phyloP scores from a whole-genome alignment of 2,329 filamentous ascomycete genomes.

The Fusarium metavorans region DNA sequence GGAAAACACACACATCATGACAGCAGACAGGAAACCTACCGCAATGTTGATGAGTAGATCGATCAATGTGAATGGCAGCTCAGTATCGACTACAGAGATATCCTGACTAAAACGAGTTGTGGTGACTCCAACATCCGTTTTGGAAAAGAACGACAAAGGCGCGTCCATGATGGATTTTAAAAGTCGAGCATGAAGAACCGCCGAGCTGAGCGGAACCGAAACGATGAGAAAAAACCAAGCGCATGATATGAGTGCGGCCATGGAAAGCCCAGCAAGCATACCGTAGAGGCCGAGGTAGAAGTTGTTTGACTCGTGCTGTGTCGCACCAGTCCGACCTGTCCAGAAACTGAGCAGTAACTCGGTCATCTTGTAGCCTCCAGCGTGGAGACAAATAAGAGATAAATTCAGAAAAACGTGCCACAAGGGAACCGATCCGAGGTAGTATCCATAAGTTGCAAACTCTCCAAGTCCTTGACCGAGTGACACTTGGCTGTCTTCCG shows the following conservation, averaged over 20 bases:
- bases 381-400: constrained; percentile 5
- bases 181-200: constrained; percentile 21
- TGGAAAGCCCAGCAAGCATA: constrained; percentile 18
- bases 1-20: constrained; percentile 31
- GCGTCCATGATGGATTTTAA: constrained; percentile 37
- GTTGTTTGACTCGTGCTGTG: constrained; percentile 13
- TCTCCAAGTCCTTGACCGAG: constrained; percentile 3
- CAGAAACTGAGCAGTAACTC: constrained; percentile 29
- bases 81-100: constrained; percentile 50
- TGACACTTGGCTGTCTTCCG: neutral
- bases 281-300: constrained; percentile 30
- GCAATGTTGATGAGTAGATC: constrained; percentile 33
- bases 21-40: constrained; percentile 5
- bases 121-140: constrained; percentile 51
- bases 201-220: constrained; percentile 12
- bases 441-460: constrained; percentile 17
- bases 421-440: constrained; percentile 13
- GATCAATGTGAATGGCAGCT: constrained; percentile 47
- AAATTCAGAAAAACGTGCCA: constrained; percentile 7
- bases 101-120: constrained; percentile 57
- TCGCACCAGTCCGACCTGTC: constrained; percentile 15
- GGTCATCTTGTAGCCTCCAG: constrained; percentile 26
- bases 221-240: constrained; percentile 10
- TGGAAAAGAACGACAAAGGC: constrained; percentile 53
- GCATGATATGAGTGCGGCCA: constrained; percentile 6